Conservation (phyloP, 2,329 filamentous ascomycete genomes). For the Hymenoscyphus scutula region DNA sequence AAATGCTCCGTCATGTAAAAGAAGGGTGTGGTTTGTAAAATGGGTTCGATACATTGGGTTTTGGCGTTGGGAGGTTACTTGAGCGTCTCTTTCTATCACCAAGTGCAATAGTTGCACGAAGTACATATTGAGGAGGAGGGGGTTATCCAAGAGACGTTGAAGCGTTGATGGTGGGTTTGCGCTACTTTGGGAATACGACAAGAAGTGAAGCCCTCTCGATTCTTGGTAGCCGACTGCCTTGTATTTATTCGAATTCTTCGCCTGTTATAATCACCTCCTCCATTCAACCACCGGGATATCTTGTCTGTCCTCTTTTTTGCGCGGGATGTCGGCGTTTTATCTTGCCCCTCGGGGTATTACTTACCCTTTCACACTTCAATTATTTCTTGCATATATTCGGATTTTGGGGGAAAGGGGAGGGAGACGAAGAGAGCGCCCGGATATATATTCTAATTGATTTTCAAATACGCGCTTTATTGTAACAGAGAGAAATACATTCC, state of each 20-base stretch:
- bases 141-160: background rate
- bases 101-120: constrained; percentile 11
- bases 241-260: background rate
- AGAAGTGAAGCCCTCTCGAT: background rate
- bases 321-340: background rate
- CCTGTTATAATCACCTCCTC: background rate
- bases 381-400: background rate
- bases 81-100: constrained; percentile 10
- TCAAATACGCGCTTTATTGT: background rate
- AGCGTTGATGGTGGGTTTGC: background rate
- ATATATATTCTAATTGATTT: background rate
- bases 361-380: background rate
- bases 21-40: constrained; percentile 3
- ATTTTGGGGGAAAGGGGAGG: background rate
- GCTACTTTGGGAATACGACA: background rate
- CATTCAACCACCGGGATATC: background rate
- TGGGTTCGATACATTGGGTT: constrained; percentile 13
- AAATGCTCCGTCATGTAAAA: constrained; percentile 60
- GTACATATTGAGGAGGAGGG: constrained; percentile 11
- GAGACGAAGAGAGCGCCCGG: background rate
- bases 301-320: background rate
- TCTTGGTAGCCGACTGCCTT: background rate
- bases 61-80: constrained; percentile 16
- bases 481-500: no score
- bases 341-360: background rate